Percentiles rank a stretch among this genome's conserved stretches.
phyloP scores from a whole-genome alignment of 805 yeast genomes.

The Suhomyces pyralidae region DNA sequence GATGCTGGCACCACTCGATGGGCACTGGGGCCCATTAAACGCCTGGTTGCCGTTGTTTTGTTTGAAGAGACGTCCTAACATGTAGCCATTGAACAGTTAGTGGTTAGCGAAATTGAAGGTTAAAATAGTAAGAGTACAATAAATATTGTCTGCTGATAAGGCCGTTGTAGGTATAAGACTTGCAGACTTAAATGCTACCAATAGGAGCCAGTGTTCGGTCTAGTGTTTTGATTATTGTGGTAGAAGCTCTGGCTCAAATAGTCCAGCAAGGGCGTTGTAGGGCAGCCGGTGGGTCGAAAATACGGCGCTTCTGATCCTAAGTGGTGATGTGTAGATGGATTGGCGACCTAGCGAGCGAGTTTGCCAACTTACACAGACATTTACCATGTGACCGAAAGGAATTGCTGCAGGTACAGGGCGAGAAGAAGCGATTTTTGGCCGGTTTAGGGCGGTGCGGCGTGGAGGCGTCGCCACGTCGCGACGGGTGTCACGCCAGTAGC shows the following conservation, averaged over 20 bases:
- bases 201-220: neutral
- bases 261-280: neutral
- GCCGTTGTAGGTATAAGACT: no score
- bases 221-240: neutral
- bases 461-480: neutral
- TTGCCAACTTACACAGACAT: neutral
- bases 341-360: neutral
- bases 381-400: neutral
- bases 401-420: neutral
- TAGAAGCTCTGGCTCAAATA: neutral
- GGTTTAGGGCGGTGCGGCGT: neutral
- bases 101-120: neutral
- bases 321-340: neutral
- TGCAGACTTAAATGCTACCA: neutral
- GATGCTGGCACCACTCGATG: neutral
- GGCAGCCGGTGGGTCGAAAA: neutral
- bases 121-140: no score
- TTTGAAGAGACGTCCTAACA: constrained; percentile 16
- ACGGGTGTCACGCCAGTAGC: neutral
- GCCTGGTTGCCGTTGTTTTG: constrained; percentile 4
- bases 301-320: neutral
- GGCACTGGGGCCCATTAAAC: neutral
- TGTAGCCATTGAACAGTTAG: neutral
- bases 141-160: neutral
- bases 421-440: neutral